These are phyloP conservation scores for Starmerella cellae DNA, from an alignment of 805 yeast genomes.

Conservation along the genomic window DNA sequence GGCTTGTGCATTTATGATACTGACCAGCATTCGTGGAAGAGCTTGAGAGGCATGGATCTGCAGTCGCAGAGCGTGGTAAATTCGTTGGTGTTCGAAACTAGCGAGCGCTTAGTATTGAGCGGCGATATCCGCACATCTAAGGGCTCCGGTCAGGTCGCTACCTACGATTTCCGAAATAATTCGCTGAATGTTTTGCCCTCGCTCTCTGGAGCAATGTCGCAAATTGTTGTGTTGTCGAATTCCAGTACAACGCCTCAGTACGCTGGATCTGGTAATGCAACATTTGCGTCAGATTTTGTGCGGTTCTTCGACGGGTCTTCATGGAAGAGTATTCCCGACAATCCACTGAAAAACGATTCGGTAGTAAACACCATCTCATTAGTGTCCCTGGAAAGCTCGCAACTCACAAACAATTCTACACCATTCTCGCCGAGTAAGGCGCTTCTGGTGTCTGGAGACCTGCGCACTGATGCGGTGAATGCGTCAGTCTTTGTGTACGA, in stretches of 20 bases:
- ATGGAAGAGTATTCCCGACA: slow-evolving; percentile 6
- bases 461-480: slow-evolving; percentile 29
- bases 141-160: slow-evolving; percentile 33
- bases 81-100: slow-evolving; percentile 29
- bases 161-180: slow-evolving; percentile 38
- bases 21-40: slow-evolving; percentile 23
- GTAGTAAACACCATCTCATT: slow-evolving; percentile 3
- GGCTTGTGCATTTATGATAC: slow-evolving; percentile 47
- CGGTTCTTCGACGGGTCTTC: slow-evolving; percentile 1
- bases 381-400: background rate
- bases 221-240: slow-evolving; percentile 10
- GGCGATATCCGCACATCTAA: slow-evolving; percentile 42
- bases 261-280: slow-evolving; percentile 1
- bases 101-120: slow-evolving; percentile 32
- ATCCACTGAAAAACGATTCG: slow-evolving; percentile 1
- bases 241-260: background rate
- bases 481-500: slow-evolving; percentile 52
- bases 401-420: background rate
- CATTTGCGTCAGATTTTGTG: too few species aligned
- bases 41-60: background rate
- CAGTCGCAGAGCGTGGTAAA: slow-evolving; percentile 1
- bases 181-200: slow-evolving; percentile 34
- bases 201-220: slow-evolving; percentile 24
- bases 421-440: slow-evolving; percentile 30
- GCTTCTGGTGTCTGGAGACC: slow-evolving; percentile 45